Conservation (phyloP, 305 asterid genomes). For the Fraxinus floribunda region DNA sequence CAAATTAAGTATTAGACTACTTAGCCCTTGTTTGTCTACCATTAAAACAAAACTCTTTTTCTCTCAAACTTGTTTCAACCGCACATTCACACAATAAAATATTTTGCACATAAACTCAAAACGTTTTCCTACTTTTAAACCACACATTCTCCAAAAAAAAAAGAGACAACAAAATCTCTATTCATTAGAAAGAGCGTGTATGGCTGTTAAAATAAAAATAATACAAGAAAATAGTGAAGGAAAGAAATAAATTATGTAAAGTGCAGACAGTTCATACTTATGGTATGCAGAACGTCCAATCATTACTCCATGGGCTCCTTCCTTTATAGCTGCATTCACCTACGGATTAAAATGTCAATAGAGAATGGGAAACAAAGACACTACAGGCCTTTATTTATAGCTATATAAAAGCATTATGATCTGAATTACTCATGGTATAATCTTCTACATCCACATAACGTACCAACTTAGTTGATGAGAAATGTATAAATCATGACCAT, state of each 20-base stretch:
- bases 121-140: not conserved
- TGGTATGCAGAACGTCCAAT: conserved; percentile 88
- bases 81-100: not conserved
- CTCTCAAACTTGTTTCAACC: not conserved
- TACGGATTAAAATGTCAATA: conserved; percentile 24
- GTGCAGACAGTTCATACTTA: conserved; percentile 45
- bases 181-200: not conserved
- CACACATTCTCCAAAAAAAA: not conserved
- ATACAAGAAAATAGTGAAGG: not conserved
- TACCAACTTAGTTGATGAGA: conserved; percentile 12
- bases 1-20: not conserved
- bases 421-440: not conserved
- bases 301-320: conserved; percentile 98
- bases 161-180: not conserved
- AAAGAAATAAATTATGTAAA: conserved; percentile 1
- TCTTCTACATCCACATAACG: not conserved
- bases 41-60: not conserved
- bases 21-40: not conserved
- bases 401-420: conserved; percentile 16
- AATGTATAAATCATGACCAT: not conserved
- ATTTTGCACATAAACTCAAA: not conserved
- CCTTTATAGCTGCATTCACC: conserved; percentile 75
- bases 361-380: conserved; percentile 14
- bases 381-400: conserved; percentile 22
- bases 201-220: not conserved